phyloP scores from a whole-genome alignment of 2,329 filamentous ascomycete species.

The Trichoderma koningii region DNA sequence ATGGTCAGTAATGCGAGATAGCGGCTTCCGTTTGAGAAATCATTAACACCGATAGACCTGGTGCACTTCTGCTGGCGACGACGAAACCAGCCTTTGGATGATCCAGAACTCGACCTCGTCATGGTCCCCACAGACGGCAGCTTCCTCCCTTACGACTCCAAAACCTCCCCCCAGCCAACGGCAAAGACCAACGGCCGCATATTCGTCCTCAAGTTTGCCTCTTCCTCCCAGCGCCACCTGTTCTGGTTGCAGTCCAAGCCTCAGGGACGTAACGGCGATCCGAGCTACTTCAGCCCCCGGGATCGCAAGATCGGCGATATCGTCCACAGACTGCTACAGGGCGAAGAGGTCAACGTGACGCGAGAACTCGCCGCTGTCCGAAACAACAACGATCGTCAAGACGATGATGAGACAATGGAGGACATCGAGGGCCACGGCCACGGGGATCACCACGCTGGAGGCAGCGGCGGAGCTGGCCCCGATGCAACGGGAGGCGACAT shows the following conservation, averaged over 20 bases:
- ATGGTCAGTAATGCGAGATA: constrained; percentile 57
- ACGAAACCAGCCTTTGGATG: constrained; percentile 67
- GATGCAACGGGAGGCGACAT: constrained; percentile 90
- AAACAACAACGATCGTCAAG: constrained; percentile 51
- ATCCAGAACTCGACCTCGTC: constrained; percentile 83
- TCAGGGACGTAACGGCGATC: constrained; percentile 68
- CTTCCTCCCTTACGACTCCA: constrained; percentile 77
- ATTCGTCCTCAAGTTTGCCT: constrained; percentile 90
- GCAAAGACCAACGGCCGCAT: constrained; percentile 82
- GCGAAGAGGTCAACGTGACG: constrained; percentile 81
- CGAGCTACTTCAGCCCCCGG: constrained; percentile 78
- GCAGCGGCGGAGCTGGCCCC: constrained; percentile 78
- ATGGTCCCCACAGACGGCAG: constrained; percentile 90
- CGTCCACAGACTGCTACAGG: constrained; percentile 80
- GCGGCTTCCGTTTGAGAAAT: not conserved
- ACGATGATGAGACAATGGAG: constrained; percentile 58
- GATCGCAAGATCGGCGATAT: constrained; percentile 87
- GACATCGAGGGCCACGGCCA: constrained; percentile 69
- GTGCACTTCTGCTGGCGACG: constrained; percentile 97
- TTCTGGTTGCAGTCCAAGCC: constrained; percentile 97
- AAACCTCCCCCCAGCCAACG: constrained; percentile 56
- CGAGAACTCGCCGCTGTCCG: constrained; percentile 68
- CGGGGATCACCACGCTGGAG: constrained; percentile 59
- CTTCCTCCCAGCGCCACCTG: constrained; percentile 84
- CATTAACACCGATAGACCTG: constrained; percentile 59